Evolutionary conservation across 768 basidiomycete genomes (phyloP).

Genomic region (Suillus luteus): DNA sequence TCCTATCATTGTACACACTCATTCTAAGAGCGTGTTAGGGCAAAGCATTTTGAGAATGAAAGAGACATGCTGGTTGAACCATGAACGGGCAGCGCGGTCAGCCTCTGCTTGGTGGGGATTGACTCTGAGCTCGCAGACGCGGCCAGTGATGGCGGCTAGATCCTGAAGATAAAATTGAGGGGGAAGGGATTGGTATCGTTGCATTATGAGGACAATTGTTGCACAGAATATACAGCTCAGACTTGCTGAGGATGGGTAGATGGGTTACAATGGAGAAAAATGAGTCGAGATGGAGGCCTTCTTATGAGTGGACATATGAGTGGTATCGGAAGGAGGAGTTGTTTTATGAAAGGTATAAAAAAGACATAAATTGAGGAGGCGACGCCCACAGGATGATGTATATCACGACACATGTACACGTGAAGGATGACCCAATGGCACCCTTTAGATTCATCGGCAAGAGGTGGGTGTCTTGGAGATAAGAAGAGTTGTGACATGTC

Average conservation of each 20-base stretch:
- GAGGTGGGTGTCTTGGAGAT: constrained; percentile 17
- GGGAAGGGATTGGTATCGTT: constrained; percentile 31
- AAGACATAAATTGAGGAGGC: constrained; percentile 28
- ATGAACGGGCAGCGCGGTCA: constrained; percentile 33
- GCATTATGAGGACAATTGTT: constrained; percentile 24
- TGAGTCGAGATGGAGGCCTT: constrained; percentile 19
- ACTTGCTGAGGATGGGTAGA: constrained; percentile 25
- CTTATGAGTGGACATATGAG: constrained; percentile 31
- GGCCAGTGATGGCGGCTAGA: constrained; percentile 37
- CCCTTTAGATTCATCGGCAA: constrained; percentile 28
- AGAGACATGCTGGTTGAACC: constrained; percentile 35
- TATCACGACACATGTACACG: constrained; percentile 36
- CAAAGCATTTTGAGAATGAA: neutral
- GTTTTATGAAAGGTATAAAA: constrained; percentile 28
- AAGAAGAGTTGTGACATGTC: constrained; percentile 23
- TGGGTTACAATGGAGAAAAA: constrained; percentile 14
- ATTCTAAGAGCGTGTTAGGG: constrained; percentile 21
- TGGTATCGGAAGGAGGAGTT: constrained; percentile 22
- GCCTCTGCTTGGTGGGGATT: constrained; percentile 37
- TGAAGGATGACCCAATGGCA: constrained; percentile 32
- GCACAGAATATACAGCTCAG: constrained; percentile 27
- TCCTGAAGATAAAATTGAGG: constrained; percentile 39
- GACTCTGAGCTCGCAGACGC: constrained; percentile 38
- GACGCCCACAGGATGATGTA: constrained; percentile 29
- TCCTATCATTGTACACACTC: constrained; percentile 37